Evolutionary conservation across 2,329 filamentous ascomycete species (phyloP).

Genomic region (Phyllosticta citrichinensis): DNA sequence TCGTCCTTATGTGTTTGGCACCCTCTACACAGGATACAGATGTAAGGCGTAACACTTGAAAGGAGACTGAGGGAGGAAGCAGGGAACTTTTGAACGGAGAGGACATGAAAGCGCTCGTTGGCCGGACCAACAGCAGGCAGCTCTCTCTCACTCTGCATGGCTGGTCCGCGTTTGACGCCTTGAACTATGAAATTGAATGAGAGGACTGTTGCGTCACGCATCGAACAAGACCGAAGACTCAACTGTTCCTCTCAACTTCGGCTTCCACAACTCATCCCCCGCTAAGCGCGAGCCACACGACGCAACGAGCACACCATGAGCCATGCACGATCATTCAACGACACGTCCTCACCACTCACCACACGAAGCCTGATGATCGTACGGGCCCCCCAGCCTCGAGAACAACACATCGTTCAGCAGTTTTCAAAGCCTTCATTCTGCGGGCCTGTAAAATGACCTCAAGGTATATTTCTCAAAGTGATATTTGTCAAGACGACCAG

Average conservation of each 20-base stretch:
- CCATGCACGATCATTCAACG: not conserved
- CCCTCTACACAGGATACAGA: not conserved
- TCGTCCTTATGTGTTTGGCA: too few species aligned
- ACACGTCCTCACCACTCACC: not conserved
- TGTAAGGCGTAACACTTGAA: not conserved
- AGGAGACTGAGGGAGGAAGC: not conserved
- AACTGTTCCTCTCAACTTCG: not conserved
- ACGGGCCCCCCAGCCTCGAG: not conserved
- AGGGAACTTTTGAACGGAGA: not conserved
- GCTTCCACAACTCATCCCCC: not conserved
- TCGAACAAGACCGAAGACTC: not conserved
- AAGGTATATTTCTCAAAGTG: not conserved
- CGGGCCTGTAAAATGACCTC: not conserved
- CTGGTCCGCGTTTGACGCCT: not conserved
- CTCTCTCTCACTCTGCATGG: not conserved
- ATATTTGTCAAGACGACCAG: not conserved
- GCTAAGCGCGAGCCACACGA: not conserved
- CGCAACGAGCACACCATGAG: not conserved
- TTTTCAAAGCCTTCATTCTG: not conserved
- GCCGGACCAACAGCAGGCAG: not conserved
- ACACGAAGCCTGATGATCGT: not conserved
- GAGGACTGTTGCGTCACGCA: not conserved
- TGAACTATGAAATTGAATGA: not conserved
- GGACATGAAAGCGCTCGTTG: not conserved
- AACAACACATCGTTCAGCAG: not conserved